Evolutionary conservation across 2,329 filamentous ascomycete species (phyloP).

Genomic region (Drechslerella coelobrocha): DNA sequence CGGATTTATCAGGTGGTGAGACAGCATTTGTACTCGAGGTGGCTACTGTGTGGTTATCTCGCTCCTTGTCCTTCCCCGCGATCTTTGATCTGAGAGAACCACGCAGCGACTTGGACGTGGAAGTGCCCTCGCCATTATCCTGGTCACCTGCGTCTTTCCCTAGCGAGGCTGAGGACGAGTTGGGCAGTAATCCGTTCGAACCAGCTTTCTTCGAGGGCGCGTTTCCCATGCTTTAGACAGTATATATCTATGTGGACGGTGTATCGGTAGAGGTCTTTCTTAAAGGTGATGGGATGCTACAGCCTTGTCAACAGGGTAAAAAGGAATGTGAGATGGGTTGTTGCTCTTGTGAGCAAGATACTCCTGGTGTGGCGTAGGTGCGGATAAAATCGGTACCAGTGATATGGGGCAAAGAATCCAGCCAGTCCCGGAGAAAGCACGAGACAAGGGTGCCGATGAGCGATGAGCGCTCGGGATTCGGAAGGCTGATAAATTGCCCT

Average conservation of each 20-base stretch:
- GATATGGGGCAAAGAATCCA: constrained; percentile 29
- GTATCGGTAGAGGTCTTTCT: constrained; percentile 4
- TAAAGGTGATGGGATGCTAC: constrained; percentile 13
- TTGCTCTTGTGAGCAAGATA: constrained; percentile 34
- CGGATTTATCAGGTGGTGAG: constrained; percentile 49
- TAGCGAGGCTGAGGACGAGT: constrained; percentile 31
- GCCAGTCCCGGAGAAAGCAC: constrained; percentile 3
- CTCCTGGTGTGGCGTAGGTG: constrained; percentile 23
- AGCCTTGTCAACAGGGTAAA: constrained; percentile 28
- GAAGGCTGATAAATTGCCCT: constrained; percentile 42
- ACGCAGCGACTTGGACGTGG: constrained; percentile 53
- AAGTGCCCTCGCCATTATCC: constrained; percentile 48
- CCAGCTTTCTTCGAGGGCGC: constrained; percentile 54
- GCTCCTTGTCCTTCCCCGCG: constrained; percentile 51
- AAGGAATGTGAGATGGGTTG: constrained; percentile 21
- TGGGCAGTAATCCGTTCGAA: constrained; percentile 48
- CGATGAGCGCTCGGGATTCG: constrained; percentile 27
- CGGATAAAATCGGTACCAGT: constrained; percentile 49
- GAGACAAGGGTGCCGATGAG: constrained; percentile 28
- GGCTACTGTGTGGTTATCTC: constrained; percentile 44
- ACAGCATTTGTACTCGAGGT: constrained; percentile 44
- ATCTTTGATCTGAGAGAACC: constrained; percentile 55
- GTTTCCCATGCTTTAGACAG: constrained; percentile 53
- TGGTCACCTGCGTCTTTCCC: constrained; percentile 43
- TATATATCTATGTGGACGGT: constrained; percentile 28